These are phyloP conservation scores for Parmelia sp. DNA, from an alignment of 495 filamentous ascomycete genomes.

Conservation along the genomic window DNA sequence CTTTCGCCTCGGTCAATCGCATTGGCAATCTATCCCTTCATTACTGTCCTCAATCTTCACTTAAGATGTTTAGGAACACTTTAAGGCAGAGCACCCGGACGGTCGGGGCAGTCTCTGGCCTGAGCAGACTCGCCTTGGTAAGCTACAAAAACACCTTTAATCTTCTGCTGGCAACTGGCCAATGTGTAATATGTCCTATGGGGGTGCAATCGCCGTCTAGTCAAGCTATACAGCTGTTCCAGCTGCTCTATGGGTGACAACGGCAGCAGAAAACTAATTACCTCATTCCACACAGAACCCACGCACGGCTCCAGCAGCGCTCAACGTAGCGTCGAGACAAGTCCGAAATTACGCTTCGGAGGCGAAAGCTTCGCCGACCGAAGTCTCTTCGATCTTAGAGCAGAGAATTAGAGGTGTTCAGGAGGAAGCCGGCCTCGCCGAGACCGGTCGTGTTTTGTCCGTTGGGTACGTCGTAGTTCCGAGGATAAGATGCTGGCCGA, in stretches of 20 bases:
- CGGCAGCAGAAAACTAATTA: slow-evolving; percentile 32
- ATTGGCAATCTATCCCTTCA: slow-evolving; percentile 8
- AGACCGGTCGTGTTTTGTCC: slow-evolving; percentile 97
- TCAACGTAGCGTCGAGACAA: slow-evolving; percentile 68
- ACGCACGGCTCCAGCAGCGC: slow-evolving; percentile 71
- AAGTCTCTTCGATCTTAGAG: slow-evolving; percentile 98
- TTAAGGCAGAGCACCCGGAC: slow-evolving; percentile 89
- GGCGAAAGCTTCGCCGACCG: slow-evolving; percentile 90
- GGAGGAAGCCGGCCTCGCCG: slow-evolving; percentile 92
- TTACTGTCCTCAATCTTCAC: slow-evolving; percentile 38
- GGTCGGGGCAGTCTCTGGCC: slow-evolving; percentile 85
- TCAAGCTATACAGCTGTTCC: not conserved
- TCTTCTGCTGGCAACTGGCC: slow-evolving; percentile 12
- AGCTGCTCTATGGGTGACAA: not conserved
- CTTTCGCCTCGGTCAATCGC: slow-evolving; percentile 20
- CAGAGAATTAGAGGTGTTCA: slow-evolving; percentile 96
- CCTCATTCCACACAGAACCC: slow-evolving; percentile 56
- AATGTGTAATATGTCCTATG: not conserved
- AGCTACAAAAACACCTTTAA: slow-evolving; percentile 48
- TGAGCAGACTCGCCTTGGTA: slow-evolving; percentile 86
- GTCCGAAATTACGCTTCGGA: slow-evolving; percentile 86
- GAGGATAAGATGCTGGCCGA: not conserved
- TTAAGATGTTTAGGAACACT: slow-evolving; percentile 95
- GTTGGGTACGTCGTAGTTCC: slow-evolving; percentile 73
- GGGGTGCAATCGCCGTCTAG: not conserved